A percentile compares a stretch with the other conserved stretches of the same genome.
These are phyloP conservation scores for Histomonas meleagridis DNA, from an alignment of 208 protist genomes.

Conservation along the genomic window DNA sequence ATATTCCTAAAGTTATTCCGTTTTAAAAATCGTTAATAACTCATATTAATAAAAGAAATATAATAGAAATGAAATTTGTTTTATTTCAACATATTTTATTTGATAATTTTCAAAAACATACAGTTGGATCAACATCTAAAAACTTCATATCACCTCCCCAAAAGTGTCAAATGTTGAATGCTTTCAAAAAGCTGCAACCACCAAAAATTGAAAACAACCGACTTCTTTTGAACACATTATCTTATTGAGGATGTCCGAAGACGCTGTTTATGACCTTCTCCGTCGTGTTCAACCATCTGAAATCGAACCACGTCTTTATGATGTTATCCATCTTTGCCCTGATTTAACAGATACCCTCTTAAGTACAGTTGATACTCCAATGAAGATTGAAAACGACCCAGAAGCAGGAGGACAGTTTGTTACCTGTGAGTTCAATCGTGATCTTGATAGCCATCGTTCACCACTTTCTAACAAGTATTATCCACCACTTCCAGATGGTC, in stretches of 20 bases:
- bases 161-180: no score
- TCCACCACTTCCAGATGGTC: not conserved
- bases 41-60: no score
- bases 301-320: not conserved
- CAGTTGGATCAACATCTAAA: no score
- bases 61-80: no score
- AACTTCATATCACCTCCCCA: no score
- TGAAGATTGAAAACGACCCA: not conserved
- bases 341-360: not conserved
- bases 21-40: no score
- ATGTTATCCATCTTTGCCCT: not conserved
- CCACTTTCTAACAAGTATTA: not conserved
- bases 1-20: no score
- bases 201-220: conserved; percentile 10
- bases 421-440: not conserved
- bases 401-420: not conserved
- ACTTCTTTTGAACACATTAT: not conserved
- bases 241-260: not conserved
- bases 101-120: no score
- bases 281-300: not conserved
- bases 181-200: no score
- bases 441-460: conserved; percentile 6
- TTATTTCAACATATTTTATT: no score
- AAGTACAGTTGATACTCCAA: not conserved
- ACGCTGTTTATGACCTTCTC: not conserved